Conservation (phyloP, 2,329 filamentous ascomycete species). For the Penicillium palitans region DNA sequence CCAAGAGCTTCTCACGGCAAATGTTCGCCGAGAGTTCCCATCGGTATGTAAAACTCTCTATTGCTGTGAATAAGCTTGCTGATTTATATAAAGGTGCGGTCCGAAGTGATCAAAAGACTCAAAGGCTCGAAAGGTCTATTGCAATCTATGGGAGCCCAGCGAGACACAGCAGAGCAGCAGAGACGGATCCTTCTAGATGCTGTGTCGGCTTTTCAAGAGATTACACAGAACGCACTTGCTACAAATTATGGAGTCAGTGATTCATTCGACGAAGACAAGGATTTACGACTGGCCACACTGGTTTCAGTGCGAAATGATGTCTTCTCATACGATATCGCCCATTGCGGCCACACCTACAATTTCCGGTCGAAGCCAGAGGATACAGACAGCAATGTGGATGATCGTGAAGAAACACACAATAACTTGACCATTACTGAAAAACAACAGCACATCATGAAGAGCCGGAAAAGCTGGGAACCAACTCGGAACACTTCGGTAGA, state of each 20-base stretch:
- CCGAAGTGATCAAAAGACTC: neutral
- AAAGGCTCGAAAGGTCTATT: neutral
- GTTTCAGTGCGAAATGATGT: neutral
- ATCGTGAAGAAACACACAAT: neutral
- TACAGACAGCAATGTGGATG: neutral
- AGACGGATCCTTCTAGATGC: neutral
- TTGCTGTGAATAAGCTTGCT: conserved; percentile 3
- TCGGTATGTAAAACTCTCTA: conserved; percentile 36
- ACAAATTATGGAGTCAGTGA: neutral
- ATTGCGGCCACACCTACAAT: neutral
- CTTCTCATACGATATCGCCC: neutral
- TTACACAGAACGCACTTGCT: neutral
- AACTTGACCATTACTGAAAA: neutral
- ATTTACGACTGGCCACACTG: neutral
- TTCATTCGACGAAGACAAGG: neutral
- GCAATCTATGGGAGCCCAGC: neutral
- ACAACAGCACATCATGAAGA: neutral
- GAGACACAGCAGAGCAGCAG: neutral
- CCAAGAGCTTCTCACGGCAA: conserved; percentile 43
- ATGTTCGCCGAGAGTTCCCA: conserved; percentile 50
- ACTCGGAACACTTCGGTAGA: neutral
- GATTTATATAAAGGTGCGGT: neutral
- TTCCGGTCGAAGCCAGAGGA: neutral
- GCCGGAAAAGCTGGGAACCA: neutral
- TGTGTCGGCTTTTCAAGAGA: neutral